A percentile compares a stretch with the other conserved stretches of the same genome.
Conservation (phyloP, 1,284 basidiomycete species). For the Porphyrellus sp. region DNA sequence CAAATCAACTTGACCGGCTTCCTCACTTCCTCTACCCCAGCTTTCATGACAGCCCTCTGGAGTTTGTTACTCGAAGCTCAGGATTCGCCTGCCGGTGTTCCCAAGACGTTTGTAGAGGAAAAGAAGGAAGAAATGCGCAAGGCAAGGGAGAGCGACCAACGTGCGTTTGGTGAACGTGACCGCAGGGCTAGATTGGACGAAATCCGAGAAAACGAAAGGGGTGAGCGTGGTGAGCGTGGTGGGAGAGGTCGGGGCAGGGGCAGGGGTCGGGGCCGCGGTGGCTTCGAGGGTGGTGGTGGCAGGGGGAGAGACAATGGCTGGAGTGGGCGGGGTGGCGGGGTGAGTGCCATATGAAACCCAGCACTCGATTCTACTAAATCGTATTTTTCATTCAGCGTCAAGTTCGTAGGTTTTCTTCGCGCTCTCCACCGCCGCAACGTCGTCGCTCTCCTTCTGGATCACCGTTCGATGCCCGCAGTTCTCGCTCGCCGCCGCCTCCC, state of each 20-base stretch:
- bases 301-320: slow-evolving; percentile 38
- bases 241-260: slow-evolving; percentile 48
- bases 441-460: slow-evolving; percentile 36
- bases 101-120: slow-evolving; percentile 89
- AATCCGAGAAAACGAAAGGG: slow-evolving; percentile 54
- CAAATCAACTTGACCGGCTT: slow-evolving; percentile 94
- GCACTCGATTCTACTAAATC: slow-evolving; percentile 7
- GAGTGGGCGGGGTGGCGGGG: slow-evolving; percentile 44
- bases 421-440: slow-evolving; percentile 36
- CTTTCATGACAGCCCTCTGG: slow-evolving; percentile 91
- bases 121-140: slow-evolving; percentile 92
- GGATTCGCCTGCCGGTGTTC: slow-evolving; percentile 84
- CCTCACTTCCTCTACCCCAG: slow-evolving; percentile 73
- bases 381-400: slow-evolving; percentile 33
- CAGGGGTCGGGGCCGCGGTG: slow-evolving; percentile 44
- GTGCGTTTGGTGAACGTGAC: slow-evolving; percentile 69
- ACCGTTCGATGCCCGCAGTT: slow-evolving; percentile 38
- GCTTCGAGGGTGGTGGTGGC: slow-evolving; percentile 41
- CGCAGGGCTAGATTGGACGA: slow-evolving; percentile 67
- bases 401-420: slow-evolving; percentile 39
- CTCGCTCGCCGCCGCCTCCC: slow-evolving; percentile 43
- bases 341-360: slow-evolving; percentile 24
- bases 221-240: slow-evolving; percentile 47
- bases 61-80: slow-evolving; percentile 88
- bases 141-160: slow-evolving; percentile 67